phyloP scores from a whole-genome alignment of 2,329 filamentous ascomycete genomes.

The Beauveria scarabaeidicola region DNA sequence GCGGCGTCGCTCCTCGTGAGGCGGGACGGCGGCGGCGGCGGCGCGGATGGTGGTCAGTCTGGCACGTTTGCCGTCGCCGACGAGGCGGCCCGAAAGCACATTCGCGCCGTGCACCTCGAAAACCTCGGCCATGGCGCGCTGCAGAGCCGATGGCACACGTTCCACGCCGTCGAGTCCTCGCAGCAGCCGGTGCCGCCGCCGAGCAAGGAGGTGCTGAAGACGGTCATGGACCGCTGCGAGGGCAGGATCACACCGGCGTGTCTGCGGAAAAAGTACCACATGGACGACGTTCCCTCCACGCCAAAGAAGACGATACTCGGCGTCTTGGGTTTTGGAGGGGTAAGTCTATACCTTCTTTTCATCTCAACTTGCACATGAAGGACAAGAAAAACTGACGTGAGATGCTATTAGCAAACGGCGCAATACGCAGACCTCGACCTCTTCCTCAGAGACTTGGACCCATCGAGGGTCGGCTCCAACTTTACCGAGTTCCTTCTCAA shows the following conservation, averaged over 20 bases:
- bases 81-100: background rate
- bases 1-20: constrained; percentile 40
- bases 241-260: constrained; percentile 34
- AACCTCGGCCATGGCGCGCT: no score
- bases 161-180: background rate
- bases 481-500: constrained; percentile 52
- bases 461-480: constrained; percentile 40
- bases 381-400: background rate
- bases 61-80: background rate
- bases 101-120: background rate
- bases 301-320: constrained; percentile 56
- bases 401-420: constrained; percentile 32
- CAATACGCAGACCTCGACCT: constrained; percentile 44
- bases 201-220: background rate
- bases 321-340: constrained; percentile 40
- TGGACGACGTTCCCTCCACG: constrained; percentile 39
- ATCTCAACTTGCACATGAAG: background rate
- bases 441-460: constrained; percentile 47
- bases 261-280: constrained; percentile 35
- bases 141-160: background rate
- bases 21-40: constrained; percentile 11
- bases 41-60: background rate
- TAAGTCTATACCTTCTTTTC: constrained; percentile 14
- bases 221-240: constrained; percentile 25
- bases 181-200: background rate